Evolutionary conservation across 805 yeast genomes (phyloP).

Genomic region (Pichia nakasei): DNA sequence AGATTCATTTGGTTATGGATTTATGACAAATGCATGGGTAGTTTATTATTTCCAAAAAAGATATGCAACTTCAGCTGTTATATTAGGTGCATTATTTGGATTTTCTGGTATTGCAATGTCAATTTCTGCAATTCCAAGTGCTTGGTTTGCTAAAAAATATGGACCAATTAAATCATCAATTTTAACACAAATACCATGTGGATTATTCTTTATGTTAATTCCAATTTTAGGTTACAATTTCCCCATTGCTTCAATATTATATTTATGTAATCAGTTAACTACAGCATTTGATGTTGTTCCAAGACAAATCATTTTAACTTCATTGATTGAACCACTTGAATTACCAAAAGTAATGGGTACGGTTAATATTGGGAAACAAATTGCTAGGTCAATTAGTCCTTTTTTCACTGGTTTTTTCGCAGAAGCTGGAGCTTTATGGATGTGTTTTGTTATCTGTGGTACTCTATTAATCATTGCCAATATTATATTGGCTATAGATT

Average conservation of each 20-base stretch:
- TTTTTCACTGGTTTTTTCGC: constrained; percentile 70
- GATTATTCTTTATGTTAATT: constrained; percentile 45
- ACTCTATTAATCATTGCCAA: constrained; percentile 43
- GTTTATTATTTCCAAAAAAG: constrained; percentile 65
- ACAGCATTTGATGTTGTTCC: constrained; percentile 90
- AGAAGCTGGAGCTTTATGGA: constrained; percentile 33
- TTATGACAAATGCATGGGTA: constrained; percentile 84
- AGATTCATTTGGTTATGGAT: constrained; percentile 83
- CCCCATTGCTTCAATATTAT: constrained; percentile 38
- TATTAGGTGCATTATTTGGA: constrained; percentile 63
- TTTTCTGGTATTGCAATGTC: constrained; percentile 54
- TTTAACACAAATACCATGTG: constrained; percentile 71
- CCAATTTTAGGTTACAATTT: constrained; percentile 35
- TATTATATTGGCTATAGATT: constrained; percentile 33
- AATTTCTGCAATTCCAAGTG: constrained; percentile 68
- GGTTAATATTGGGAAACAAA: constrained; percentile 78
- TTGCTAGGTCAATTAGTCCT: constrained; percentile 80
- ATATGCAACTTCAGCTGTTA: constrained; percentile 45
- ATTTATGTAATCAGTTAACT: constrained; percentile 51
- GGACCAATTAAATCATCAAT: constrained; percentile 80
- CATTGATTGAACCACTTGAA: constrained; percentile 52
- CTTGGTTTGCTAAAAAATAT: constrained; percentile 49
- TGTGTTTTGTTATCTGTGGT: constrained; percentile 47
- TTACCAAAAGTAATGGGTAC: constrained; percentile 74
- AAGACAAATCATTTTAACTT: constrained; percentile 69